Conservation (phyloP, 148 eudicot genomes). For the Amaranthus hypochondriacus region DNA sequence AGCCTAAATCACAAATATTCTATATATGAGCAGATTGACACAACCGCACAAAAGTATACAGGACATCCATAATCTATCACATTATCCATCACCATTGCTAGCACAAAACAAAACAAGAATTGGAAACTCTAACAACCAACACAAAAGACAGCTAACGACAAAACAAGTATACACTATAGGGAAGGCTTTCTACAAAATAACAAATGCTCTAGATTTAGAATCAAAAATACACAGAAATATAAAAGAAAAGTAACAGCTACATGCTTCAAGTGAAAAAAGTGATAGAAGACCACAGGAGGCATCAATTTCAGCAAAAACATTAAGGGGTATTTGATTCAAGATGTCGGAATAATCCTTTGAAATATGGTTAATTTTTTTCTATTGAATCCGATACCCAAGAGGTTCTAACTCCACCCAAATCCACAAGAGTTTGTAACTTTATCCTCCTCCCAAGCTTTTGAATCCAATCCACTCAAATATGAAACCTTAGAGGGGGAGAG, state of each 20-base stretch:
- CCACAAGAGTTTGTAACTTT: too few species aligned
- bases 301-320: not conserved
- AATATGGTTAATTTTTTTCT: too few species aligned
- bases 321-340: not conserved
- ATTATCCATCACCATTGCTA: not conserved
- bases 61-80: not conserved
- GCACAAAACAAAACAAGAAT: not conserved
- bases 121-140: not conserved
- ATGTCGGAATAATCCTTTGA: too few species aligned
- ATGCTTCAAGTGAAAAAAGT: not conserved
- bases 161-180: not conserved
- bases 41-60: not conserved
- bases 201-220: not conserved
- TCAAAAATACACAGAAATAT: not conserved
- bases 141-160: not conserved
- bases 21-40: not conserved
- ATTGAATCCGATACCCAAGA: too few species aligned
- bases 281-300: not conserved
- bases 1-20: slow-evolving; percentile 41
- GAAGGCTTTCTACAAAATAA: not conserved
- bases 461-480: too few species aligned
- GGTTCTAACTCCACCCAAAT: too few species aligned
- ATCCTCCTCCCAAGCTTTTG: too few species aligned
- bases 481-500: too few species aligned
- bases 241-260: not conserved